These are phyloP conservation scores for Scytalidium sp. DNA, from an alignment of 2,329 filamentous ascomycete genomes.

Conservation along the genomic window DNA sequence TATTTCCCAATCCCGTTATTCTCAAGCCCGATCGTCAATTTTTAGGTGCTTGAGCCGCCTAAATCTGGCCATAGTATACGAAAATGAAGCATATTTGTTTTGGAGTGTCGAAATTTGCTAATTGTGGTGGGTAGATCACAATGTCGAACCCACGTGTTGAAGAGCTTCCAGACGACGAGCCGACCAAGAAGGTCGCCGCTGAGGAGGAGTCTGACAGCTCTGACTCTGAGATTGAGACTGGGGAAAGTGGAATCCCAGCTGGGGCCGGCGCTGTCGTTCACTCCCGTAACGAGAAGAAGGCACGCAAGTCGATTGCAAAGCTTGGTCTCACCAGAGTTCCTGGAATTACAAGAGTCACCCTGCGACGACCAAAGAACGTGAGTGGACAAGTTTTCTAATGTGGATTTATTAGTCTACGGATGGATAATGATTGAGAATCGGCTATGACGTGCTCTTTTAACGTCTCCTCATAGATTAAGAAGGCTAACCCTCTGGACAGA, in stretches of 20 bases:
- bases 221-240: constrained; percentile 75
- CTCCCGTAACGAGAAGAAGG: constrained; percentile 99
- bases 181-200: constrained; percentile 76
- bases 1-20: background rate
- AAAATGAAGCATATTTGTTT: background rate
- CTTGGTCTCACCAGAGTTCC: constrained; percentile 93
- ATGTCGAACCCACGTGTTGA: constrained; percentile 99
- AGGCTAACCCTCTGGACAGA: constrained; percentile 48
- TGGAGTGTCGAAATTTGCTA: constrained; percentile 14
- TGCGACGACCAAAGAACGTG: constrained; percentile 98
- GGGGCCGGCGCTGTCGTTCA: constrained; percentile 89
- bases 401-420: too few relatives aligned
- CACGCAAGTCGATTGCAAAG: constrained; percentile 98
- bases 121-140: constrained; percentile 40
- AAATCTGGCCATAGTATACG: background rate
- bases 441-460: background rate
- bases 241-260: constrained; percentile 63
- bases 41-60: background rate
- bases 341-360: constrained; percentile 96
- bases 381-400: constrained; percentile 40
- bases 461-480: background rate
- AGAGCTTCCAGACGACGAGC: constrained; percentile 91
- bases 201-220: constrained; percentile 70
- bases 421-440: too few relatives aligned
- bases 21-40: background rate